A percentile compares a stretch with the other conserved stretches of the same genome.
These are phyloP conservation scores for Plasmodium vinckei DNA, from an alignment of 169 alveolate genomes.

Conservation along the genomic window DNA sequence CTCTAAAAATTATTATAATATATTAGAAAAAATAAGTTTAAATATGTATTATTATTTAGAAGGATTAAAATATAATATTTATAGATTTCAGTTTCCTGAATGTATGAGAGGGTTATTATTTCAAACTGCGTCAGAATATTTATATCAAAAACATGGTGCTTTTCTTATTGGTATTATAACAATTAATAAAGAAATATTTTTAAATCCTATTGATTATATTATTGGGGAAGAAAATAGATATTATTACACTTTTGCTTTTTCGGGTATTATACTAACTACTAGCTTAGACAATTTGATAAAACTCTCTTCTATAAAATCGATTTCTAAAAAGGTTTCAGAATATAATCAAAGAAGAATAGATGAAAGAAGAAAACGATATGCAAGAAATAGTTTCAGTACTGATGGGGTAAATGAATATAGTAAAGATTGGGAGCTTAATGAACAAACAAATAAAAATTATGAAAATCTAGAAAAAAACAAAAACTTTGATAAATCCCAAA, in stretches of 20 bases:
- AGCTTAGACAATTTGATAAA: conserved; percentile 78
- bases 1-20: conserved; percentile 28
- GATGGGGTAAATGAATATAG: neutral
- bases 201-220: conserved; percentile 81
- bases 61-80: conserved; percentile 70
- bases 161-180: conserved; percentile 85
- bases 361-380: neutral
- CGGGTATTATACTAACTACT: conserved; percentile 82
- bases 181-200: conserved; percentile 74
- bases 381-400: neutral
- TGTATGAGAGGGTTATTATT: conserved; percentile 78
- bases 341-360: conserved; percentile 48
- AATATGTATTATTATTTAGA: conserved; percentile 73
- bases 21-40: conserved; percentile 49
- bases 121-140: conserved; percentile 77
- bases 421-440: neutral
- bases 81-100: conserved; percentile 73
- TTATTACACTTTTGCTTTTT: conserved; percentile 50
- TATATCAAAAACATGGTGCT: conserved; percentile 79
- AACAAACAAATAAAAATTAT: conserved; percentile 19
- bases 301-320: conserved; percentile 75
- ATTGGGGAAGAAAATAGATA: conserved; percentile 80
- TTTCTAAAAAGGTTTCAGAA: conserved; percentile 72
- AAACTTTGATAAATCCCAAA: no score
- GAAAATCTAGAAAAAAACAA: neutral